phyloP scores from a whole-genome alignment of 371 early-diverging fungal species.

The Capillidium rhysosporum region DNA sequence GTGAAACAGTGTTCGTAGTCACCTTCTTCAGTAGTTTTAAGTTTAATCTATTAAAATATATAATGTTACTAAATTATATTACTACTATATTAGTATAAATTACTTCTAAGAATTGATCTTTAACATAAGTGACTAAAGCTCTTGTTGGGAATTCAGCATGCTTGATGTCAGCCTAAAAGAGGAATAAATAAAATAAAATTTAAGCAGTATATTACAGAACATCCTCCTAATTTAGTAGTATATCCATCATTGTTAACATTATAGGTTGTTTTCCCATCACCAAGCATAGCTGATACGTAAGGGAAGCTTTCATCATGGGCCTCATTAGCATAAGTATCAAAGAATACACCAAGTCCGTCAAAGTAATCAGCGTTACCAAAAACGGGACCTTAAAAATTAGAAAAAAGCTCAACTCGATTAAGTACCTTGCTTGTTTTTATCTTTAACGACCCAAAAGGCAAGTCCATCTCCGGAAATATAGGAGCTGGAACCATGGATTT shows the following conservation, averaged over 20 bases:
- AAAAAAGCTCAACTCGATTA: not conserved
- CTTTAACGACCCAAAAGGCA: constrained; percentile 69
- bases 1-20: constrained; percentile 71
- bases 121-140: constrained; percentile 58
- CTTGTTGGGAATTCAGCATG: constrained; percentile 34
- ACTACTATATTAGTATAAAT: not conserved
- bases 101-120: constrained; percentile 40
- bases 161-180: constrained; percentile 44
- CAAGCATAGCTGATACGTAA: constrained; percentile 78
- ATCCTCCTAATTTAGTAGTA: constrained; percentile 36
- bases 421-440: constrained; percentile 22
- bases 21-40: constrained; percentile 39
- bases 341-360: constrained; percentile 82
- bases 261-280: constrained; percentile 70
- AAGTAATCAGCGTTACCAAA: constrained; percentile 80
- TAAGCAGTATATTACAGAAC: constrained; percentile 22
- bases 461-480: constrained; percentile 71
- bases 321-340: constrained; percentile 89
- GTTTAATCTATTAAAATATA: constrained; percentile 18
- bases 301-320: constrained; percentile 62
- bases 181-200: not conserved
- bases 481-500: constrained; percentile 39
- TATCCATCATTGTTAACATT: constrained; percentile 68
- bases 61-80: not conserved
- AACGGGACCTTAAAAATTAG: constrained; percentile 53